Conservation (phyloP, 148 eudicot species). For the Nyssa sinensis region DNA sequence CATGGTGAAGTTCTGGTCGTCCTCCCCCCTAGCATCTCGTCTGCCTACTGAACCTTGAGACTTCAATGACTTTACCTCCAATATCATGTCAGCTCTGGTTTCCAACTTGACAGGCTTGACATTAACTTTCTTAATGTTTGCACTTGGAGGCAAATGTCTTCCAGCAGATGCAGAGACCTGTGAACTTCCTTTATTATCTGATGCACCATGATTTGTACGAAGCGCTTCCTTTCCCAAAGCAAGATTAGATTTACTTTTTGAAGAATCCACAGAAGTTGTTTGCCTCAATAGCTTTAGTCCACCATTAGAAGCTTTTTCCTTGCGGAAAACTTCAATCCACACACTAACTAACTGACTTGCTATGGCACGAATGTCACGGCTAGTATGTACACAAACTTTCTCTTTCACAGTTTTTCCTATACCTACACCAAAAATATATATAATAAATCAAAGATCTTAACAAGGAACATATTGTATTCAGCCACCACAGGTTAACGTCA, state of each 20-base stretch:
- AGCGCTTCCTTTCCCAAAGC: constrained; percentile 59
- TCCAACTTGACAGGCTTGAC: constrained; percentile 50
- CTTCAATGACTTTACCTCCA: constrained; percentile 35
- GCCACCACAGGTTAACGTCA: neutral
- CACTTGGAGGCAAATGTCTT: constrained; percentile 23
- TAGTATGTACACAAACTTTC: constrained; percentile 96
- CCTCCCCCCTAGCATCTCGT: constrained; percentile 40
- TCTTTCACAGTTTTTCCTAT: constrained; percentile 97
- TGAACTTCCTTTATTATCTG: constrained; percentile 40
- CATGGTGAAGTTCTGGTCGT: constrained; percentile 39
- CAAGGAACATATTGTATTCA: neutral
- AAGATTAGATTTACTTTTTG: constrained; percentile 47
- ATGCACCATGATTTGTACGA: constrained; percentile 36
- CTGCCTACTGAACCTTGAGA: constrained; percentile 46
- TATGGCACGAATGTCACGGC: constrained; percentile 97
- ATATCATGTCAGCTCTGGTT: constrained; percentile 34
- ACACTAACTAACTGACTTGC: constrained; percentile 93
- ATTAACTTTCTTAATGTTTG: constrained; percentile 44
- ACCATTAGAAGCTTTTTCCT: constrained; percentile 84
- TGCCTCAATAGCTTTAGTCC: constrained; percentile 66
- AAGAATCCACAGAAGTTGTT: constrained; percentile 48
- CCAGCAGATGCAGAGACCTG: constrained; percentile 32
- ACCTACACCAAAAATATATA: constrained; percentile 41
- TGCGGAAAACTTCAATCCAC: constrained; percentile 96
- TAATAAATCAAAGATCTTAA: neutral